Evolutionary conservation across 345 rosid species (phyloP).

Genomic region (Populus ilicifolia): DNA sequence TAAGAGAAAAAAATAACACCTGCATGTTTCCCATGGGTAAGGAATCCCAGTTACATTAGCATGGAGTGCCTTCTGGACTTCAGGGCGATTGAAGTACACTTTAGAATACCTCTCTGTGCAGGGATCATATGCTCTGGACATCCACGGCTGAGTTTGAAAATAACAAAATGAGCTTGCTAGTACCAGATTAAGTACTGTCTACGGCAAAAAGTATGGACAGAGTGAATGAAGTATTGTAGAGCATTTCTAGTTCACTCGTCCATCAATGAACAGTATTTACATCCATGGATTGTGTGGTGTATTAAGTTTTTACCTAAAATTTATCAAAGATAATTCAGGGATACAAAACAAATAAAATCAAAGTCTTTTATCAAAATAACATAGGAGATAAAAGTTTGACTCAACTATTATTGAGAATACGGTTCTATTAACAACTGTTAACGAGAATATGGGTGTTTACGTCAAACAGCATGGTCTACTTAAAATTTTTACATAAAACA

Average conservation of each 20-base stretch:
- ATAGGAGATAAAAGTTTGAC: too few species aligned
- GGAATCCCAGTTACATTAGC: slow-evolving; percentile 72
- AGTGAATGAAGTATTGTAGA: not conserved
- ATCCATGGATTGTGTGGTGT: not conserved
- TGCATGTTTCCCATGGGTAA: slow-evolving; percentile 85
- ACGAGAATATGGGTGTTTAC: too few species aligned
- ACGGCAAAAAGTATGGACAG: not conserved
- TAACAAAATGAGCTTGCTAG: slow-evolving; percentile 1
- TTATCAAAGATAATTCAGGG: not conserved
- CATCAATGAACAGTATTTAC: not conserved
- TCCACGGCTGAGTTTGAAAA: slow-evolving; percentile 70
- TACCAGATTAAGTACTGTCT: not conserved
- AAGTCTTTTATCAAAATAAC: too few species aligned
- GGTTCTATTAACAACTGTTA: too few species aligned
- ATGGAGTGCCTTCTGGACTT: slow-evolving; percentile 92
- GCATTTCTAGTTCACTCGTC: not conserved
- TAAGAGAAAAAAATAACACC: slow-evolving; percentile 31
- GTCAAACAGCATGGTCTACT: too few species aligned
- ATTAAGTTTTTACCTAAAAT: not conserved
- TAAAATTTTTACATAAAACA: too few species aligned
- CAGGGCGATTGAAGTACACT: slow-evolving; percentile 72
- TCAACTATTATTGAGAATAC: too few species aligned
- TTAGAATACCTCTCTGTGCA: slow-evolving; percentile 81
- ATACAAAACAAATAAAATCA: not conserved
- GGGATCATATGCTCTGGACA: slow-evolving; percentile 96